phyloP scores from a whole-genome alignment of 108 stramenopile genomes.

The Nitzschia palea region DNA sequence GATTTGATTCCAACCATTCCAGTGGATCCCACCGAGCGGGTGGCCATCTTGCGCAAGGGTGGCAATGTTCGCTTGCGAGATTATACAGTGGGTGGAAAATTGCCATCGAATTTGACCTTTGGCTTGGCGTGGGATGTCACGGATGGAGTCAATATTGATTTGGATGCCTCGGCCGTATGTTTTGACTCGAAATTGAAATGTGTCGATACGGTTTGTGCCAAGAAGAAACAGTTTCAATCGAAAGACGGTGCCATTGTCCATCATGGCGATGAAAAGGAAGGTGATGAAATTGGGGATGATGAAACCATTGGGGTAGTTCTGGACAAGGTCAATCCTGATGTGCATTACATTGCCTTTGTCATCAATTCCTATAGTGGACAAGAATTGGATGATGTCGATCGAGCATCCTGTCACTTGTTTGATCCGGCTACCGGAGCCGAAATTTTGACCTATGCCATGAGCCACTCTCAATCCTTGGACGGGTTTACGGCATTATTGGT shows the following conservation, averaged over 20 bases:
- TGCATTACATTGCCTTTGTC: slow-evolving; percentile 41
- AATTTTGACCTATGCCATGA: slow-evolving; percentile 41
- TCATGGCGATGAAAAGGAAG: slow-evolving; percentile 46
- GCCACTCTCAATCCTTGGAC: slow-evolving; percentile 34
- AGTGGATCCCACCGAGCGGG: slow-evolving; percentile 48
- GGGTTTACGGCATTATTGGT: slow-evolving; percentile 39
- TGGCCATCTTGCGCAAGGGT: slow-evolving; percentile 52
- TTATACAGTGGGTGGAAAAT: slow-evolving; percentile 16
- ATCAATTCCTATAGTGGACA: slow-evolving; percentile 52
- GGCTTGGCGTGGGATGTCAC: slow-evolving; percentile 57
- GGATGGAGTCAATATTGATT: slow-evolving; percentile 47
- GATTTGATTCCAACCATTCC: slow-evolving; percentile 35
- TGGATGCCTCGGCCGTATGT: slow-evolving; percentile 45
- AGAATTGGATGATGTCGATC: slow-evolving; percentile 46
- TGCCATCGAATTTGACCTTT: slow-evolving; percentile 22
- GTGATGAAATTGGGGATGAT: slow-evolving; percentile 44
- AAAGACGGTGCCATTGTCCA: slow-evolving; percentile 44
- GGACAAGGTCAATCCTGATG: slow-evolving; percentile 21
- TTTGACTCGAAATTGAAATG: slow-evolving; percentile 33
- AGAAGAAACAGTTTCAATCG: slow-evolving; percentile 9
- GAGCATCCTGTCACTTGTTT: slow-evolving; percentile 48
- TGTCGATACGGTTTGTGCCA: slow-evolving; percentile 40
- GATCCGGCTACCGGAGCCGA: slow-evolving; percentile 37
- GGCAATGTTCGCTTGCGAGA: slow-evolving; percentile 40
- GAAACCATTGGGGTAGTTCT: slow-evolving; percentile 40